A percentile compares a stretch with the other conserved stretches of the same genome.
These are phyloP conservation scores for Periconia sp. DNA, from an alignment of 2,329 filamentous ascomycete species.

Conservation along the genomic window DNA sequence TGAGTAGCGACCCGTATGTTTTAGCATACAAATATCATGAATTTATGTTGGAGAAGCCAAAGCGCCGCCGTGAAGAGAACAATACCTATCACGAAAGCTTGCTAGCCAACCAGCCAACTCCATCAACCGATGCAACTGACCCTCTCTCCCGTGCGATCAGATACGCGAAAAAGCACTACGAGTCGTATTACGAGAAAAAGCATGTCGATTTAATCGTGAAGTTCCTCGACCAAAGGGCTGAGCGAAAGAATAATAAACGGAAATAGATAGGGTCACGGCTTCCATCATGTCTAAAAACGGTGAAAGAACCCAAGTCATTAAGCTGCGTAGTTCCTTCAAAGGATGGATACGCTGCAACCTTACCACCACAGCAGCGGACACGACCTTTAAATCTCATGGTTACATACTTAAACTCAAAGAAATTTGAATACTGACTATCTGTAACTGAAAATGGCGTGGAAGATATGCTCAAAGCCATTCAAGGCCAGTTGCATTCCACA, in stretches of 20 bases:
- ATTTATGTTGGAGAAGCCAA: conserved; percentile 17
- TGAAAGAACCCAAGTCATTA: not conserved
- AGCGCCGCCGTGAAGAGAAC: conserved; percentile 7
- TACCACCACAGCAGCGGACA: not conserved
- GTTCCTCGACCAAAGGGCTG: conserved; percentile 11
- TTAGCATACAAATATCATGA: conserved; percentile 24
- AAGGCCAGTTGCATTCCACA: conserved; percentile 22
- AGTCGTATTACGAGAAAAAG: conserved; percentile 22
- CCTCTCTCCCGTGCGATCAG: conserved; percentile 21
- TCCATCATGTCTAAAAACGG: not conserved
- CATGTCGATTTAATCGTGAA: conserved; percentile 19
- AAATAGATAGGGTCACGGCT: not conserved
- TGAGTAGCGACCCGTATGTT: conserved; percentile 17
- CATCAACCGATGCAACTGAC: conserved; percentile 14
- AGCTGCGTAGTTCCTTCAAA: no score
- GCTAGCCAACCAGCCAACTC: conserved; percentile 24
- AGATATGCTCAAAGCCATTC: conserved; percentile 1
- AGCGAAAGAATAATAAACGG: not conserved
- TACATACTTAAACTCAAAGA: not conserved
- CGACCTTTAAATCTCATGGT: not conserved
- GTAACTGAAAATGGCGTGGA: not conserved
- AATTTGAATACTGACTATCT: not conserved
- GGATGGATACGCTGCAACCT: not conserved
- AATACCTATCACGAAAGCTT: conserved; percentile 24
- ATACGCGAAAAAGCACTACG: conserved; percentile 24